Evolutionary conservation across 2,329 filamentous ascomycete genomes (phyloP), one percentile per base, ranked within the genome.

Genomic region (Venturia oleaginea): DNA sequence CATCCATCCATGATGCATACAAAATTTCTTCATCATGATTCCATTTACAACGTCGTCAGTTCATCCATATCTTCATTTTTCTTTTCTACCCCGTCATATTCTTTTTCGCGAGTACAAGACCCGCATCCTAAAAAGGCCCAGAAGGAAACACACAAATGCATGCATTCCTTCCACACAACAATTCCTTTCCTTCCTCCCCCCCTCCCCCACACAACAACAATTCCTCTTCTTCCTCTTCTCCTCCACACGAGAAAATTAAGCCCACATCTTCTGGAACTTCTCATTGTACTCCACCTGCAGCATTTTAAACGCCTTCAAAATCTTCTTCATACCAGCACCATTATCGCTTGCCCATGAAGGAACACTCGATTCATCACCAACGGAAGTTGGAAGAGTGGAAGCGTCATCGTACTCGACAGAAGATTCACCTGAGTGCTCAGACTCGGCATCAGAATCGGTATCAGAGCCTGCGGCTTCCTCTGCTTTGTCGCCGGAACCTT

Each of bases 231-330:
- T 22, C 22, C 24, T 27, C 22, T 13, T 24, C 22, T 2, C 4
- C 2, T 43, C 7, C 40, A 43, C 40, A 17, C 6, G 17, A 42
- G 22, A 27, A 3, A 27, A 51, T 22, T 51, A 87, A 71, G 84
- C 82, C 83, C 84, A 86, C 70, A 83, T 81, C 69, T 81, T 81
- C 70, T 71, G 78, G 74, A 89, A 89, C 76, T 87, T 89, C 55
- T 79, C 77, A 67, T 87, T 82, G 72, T 88, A 89, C 65, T 84
- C 83, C 34, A 77, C 75, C 70, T 82, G 81, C 67, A 89, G 70
- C 69, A 79, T 73, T 66, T 76, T 78, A 70, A 89, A 88, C 0
- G 84, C 84, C 69, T 78, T 79, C 17, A 86, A 75, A 30, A 89
- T 85, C 67, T 82, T 80, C 67, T 79, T 69, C 71, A 88, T 70